Evolutionary conservation across 2,329 filamentous ascomycete genomes (phyloP).

Genomic region (Colletotrichum zoysiae): DNA sequence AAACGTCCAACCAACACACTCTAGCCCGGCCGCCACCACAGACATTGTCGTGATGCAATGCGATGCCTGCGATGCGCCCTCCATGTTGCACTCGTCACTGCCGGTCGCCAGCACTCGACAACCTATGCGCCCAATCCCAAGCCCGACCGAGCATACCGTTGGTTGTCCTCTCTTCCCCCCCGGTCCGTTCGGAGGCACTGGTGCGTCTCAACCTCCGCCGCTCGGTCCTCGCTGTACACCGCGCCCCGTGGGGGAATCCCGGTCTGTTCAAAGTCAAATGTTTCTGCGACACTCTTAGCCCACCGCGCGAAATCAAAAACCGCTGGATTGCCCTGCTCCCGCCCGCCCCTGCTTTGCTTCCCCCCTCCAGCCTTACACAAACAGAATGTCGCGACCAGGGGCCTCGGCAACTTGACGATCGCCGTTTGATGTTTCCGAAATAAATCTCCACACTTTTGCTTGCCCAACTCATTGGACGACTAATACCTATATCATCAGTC

Average conservation of each 20-base stretch:
- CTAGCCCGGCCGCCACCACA: not conserved
- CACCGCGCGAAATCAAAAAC: conserved; percentile 28
- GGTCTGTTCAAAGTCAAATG: conserved; percentile 21
- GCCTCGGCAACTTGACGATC: conserved; percentile 20
- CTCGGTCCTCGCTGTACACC: conserved; percentile 31
- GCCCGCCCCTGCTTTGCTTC: too few relatives aligned
- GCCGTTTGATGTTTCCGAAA: conserved; percentile 30
- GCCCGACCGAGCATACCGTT: conserved; percentile 18
- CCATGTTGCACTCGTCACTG: conserved; percentile 21
- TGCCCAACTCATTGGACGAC: conserved; percentile 26
- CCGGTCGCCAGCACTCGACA: not conserved
- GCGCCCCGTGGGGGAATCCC: conserved; percentile 38
- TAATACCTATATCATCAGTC: conserved; percentile 11
- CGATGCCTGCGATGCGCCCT: conserved; percentile 10
- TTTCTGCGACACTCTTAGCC: conserved; percentile 21
- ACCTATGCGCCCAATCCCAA: conserved; percentile 30
- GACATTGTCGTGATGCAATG: conserved; percentile 1
- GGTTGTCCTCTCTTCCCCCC: not conserved
- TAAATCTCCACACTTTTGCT: conserved; percentile 21
- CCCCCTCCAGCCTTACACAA: conserved; percentile 15
- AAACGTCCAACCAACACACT: conserved; percentile 7
- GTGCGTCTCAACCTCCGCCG: conserved; percentile 39
- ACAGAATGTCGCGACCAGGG: conserved; percentile 11
- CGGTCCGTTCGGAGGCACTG: conserved; percentile 30
- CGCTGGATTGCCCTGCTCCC: not conserved